Base-by-base conservation (phyloP, 176 grass and related monocot genomes). In the Zizania latifolia region DNA sequence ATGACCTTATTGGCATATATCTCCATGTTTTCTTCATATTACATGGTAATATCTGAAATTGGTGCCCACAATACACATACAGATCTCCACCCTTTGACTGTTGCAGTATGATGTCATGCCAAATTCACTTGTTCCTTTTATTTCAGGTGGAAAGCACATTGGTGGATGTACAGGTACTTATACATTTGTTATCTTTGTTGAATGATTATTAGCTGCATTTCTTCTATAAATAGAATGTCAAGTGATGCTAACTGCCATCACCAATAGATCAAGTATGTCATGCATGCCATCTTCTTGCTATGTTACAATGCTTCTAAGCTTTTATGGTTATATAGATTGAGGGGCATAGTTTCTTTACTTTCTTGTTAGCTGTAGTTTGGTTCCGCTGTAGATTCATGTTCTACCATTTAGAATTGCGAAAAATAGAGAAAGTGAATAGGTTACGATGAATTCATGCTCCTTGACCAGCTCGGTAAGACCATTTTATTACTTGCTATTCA, bases 91-190 rank as follows among this genome's bases (percentile, higher is more conserved):
- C 8, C 24, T 63, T 41, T 65, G 44, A 26, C 24, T 31, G 37
- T 50, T 43, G 41, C 29, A 27, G 16, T 74, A 27, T 65, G n/a
- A 35, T n/a, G 35, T 10, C 30, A 9, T 76, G 23, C 17, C 5
- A 17, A n/a, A 57, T 65, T 71, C 22, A 7, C 15, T 4, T 36
- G 7, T 80, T 50, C 24, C 48, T 76, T 51, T 43, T 38, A 21
- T 80, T 83, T 68, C 83, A 91, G 94, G 94, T 70, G 88, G 86
- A 70, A 97, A 87, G 75, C 94, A 97, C 78, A 89, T 97, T 66
- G 86, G 91, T 55, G 94, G 90, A 6, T 97, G 94, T 81, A 87
- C 94, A 93, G 94, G 88, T 98, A 89, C 55, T 41, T 63, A 44
- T 62, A 16, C 40, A 33, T 53, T 53, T 56, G 36, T 31, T 60